Evolutionary conservation across 345 rosid genomes (phyloP).

Genomic region (Dipteronia dyeriana): DNA sequence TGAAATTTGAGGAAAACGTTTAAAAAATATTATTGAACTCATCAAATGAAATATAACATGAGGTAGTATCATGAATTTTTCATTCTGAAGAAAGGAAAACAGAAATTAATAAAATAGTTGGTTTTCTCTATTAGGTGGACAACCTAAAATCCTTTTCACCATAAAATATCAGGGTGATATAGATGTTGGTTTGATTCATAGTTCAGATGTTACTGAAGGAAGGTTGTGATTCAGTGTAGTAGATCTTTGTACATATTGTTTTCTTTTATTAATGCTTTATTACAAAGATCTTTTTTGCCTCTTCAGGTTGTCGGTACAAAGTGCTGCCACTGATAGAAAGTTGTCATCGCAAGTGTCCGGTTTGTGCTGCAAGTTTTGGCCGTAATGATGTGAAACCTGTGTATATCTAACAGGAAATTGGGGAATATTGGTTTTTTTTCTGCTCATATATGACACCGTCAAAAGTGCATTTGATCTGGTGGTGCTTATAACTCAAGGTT

Average conservation of each 20-base stretch:
- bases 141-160: not conserved
- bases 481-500: constrained; percentile 1
- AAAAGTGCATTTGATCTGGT: not conserved
- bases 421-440: not conserved
- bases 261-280: not conserved
- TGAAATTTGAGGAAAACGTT: not conserved
- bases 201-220: not conserved
- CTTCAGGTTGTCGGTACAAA: constrained; percentile 91
- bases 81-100: not conserved
- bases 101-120: not conserved
- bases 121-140: not conserved
- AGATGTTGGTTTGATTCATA: too few relatives aligned
- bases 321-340: constrained; percentile 77
- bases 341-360: constrained; percentile 88
- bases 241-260: not conserved
- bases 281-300: constrained; percentile 1
- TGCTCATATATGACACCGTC: constrained; percentile 3
- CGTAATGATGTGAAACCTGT: constrained; percentile 91
- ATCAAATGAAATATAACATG: not conserved
- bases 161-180: not conserved
- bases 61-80: not conserved
- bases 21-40: not conserved
- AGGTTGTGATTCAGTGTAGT: not conserved
- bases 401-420: constrained; percentile 57
- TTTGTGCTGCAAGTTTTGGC: constrained; percentile 82